Percentiles rank a stretch among this genome's conserved stretches.
These are phyloP conservation scores for Penicillium sp. DNA, from an alignment of 2,329 filamentous ascomycete genomes.

Conservation along the genomic window DNA sequence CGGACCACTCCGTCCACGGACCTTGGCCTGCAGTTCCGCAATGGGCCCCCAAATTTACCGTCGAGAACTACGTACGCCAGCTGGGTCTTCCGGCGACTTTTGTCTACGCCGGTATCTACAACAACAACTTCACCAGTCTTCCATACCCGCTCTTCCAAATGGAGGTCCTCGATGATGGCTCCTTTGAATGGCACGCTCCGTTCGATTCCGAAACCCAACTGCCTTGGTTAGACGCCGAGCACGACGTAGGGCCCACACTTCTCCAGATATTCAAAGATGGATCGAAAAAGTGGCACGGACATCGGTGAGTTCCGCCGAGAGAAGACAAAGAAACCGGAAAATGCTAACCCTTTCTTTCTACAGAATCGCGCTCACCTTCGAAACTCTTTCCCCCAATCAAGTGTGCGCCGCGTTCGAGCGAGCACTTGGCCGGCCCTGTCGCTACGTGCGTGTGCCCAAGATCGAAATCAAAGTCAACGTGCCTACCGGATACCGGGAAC, in stretches of 20 bases:
- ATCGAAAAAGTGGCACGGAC: constrained; percentile 76
- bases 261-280: constrained; percentile 96
- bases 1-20: constrained; percentile 82
- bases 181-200: constrained; percentile 89
- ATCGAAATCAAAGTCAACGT: constrained; percentile 86
- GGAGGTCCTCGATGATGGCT: constrained; percentile 80
- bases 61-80: constrained; percentile 86
- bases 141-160: constrained; percentile 94
- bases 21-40: constrained; percentile 83
- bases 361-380: constrained; percentile 86
- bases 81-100: constrained; percentile 85
- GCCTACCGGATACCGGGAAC: constrained; percentile 83
- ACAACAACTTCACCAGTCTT: constrained; percentile 97
- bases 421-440: constrained; percentile 75
- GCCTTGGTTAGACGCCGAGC: constrained; percentile 94
- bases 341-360: constrained; percentile 6
- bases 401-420: constrained; percentile 78
- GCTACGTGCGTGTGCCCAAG: constrained; percentile 69
- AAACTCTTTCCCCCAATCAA: constrained; percentile 80
- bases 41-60: constrained; percentile 89
- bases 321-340: background rate
- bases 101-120: constrained; percentile 96
- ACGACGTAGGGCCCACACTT: constrained; percentile 89
- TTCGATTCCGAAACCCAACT: constrained; percentile 88
- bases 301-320: constrained; percentile 53